These are phyloP conservation scores for Lophium mytilinum DNA, from an alignment of 495 filamentous ascomycete genomes.

Conservation along the genomic window DNA sequence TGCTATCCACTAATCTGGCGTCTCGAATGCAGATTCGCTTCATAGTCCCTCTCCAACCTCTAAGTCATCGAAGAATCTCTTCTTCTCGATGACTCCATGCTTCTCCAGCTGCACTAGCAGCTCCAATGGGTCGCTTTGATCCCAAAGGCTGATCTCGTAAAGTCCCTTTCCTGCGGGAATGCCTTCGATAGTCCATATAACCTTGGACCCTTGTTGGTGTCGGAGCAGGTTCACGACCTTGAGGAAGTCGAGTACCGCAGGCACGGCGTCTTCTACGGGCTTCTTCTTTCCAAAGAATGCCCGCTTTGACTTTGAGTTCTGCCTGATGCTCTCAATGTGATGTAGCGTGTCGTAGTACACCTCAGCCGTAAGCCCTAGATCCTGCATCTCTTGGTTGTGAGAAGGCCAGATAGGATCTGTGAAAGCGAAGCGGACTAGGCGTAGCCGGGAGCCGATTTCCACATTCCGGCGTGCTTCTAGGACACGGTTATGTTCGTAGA, in stretches of 20 bases:
- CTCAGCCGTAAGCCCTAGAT: conserved; percentile 4
- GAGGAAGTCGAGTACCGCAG: conserved; percentile 10
- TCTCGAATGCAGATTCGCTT: too few relatives aligned
- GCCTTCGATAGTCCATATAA: conserved; percentile 15
- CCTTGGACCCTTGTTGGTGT: neutral
- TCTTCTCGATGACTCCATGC: conserved; percentile 18
- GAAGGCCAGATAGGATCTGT: conserved; percentile 8
- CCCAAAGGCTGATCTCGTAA: conserved; percentile 19
- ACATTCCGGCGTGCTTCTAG: conserved; percentile 12
- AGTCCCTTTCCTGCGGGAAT: conserved; percentile 2
- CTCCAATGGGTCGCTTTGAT: conserved; percentile 13
- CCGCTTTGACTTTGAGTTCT: neutral
- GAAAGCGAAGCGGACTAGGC: conserved; percentile 10
- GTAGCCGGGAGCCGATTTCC: conserved; percentile 7
- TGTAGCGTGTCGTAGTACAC: neutral
- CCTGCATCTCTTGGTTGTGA: conserved; percentile 12
- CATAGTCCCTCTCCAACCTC: too few relatives aligned
- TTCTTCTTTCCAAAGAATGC: neutral
- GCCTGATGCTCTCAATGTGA: conserved; percentile 3
- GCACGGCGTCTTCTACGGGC: neutral
- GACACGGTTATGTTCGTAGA: conserved; percentile 12
- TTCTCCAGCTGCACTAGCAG: conserved; percentile 17
- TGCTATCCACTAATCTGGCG: too few relatives aligned
- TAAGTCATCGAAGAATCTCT: conserved; percentile 3
- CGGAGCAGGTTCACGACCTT: conserved; percentile 1